Base-by-base conservation (phyloP, 441 rosid species). In the Jatropha multifida region DNA sequence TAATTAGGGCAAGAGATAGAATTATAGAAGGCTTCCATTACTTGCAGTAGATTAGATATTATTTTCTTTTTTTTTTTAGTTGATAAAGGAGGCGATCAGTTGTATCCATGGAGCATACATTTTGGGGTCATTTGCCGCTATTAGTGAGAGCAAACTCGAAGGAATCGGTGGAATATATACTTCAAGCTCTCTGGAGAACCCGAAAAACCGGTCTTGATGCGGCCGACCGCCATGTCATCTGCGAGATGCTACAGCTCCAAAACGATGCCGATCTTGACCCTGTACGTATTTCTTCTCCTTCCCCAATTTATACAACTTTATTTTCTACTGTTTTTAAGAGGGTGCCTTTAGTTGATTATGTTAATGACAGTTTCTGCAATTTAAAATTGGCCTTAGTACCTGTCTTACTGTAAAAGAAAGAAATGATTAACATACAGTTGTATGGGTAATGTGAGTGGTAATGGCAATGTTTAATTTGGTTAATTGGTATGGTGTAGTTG, bases 151-250 rank as follows among this genome's bases (percentile, higher is more conserved):
- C 89, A 2, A 87, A 82, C 78, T 88, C 90, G 2, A 86, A 87
- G 71, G 92, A 90, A 60, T 85, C 94, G 0, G 86, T 88, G n/a
- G 92, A 90, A 76, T 80, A 74, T 71, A 71, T 88, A 69, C 92
- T 90, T 66, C 88, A 88, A 76, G 83, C 91, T 55, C 89, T 90
- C n/a, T 90, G 92, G 92, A 79, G 83, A 64, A 85, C 90, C 68
- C 90, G 92, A 32, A 76, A 76, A 51, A 85, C 86, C 68, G 91
- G 94, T 58, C 88, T 90, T 59, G 87, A 82, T 59, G 74, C 87
- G 49, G 86, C 85, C 71, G 90, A 74, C 72, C 92, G 92, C 51
- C 83, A 37, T 46, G 71, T 86, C 81, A 76, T 90, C 84, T 63
- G 78, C 75, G 81, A 86, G 58, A 80, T 86, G 85, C 92, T 90